Evolutionary conservation across 2,329 filamentous ascomycete species (phyloP), one percentile per base, ranked within the genome.

Genomic region (Paracorniculantispora psalliotae): DNA sequence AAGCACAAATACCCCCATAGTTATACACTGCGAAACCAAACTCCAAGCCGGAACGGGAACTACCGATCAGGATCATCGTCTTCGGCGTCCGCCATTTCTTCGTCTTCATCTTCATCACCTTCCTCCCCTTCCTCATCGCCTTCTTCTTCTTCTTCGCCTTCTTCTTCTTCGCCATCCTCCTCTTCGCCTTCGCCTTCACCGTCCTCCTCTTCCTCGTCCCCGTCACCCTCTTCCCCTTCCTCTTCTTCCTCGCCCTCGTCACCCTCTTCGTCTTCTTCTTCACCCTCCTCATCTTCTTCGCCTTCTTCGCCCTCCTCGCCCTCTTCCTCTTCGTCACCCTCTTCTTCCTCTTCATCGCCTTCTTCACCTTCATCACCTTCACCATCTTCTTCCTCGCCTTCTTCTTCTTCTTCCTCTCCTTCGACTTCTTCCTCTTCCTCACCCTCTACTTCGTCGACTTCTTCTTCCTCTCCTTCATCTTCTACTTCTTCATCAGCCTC

Each of bases 341-440:
- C 61, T 23, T 68, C 67, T 6, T 73, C 67, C 9, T 63, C 67
- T 23, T 62, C 60, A 12, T 66, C 64, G 26, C 66, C 70, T 15
- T 53, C 63, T 57, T 72, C 69, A 12, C 60, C 61, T 9, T 63
- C 63, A 19, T 62, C 65, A 4, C 62, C 67, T 2, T 64, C 66
- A 4, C 63, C 64, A 1, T 59, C 63, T 3, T 65, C 66, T 2
- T 66, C 67, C 1, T 62, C 59, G 3, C 58, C 61, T 2, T 56
- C 64, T 12, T 55, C 63, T 12, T 54, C 63, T 15, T 61, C 52
- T 12, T 50, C 59, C 4, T 37, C 62, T 12, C 44, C 61, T 19
- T 49, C 60, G 5, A 33, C 62, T 50, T 65, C 63, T 15, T 41
- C 58, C 15, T 61, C 60, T 7, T 59, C 61, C 28, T 43, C 59